phyloP scores from a whole-genome alignment of 2,329 filamentous ascomycete species.

The Aureobasidium sp. region DNA sequence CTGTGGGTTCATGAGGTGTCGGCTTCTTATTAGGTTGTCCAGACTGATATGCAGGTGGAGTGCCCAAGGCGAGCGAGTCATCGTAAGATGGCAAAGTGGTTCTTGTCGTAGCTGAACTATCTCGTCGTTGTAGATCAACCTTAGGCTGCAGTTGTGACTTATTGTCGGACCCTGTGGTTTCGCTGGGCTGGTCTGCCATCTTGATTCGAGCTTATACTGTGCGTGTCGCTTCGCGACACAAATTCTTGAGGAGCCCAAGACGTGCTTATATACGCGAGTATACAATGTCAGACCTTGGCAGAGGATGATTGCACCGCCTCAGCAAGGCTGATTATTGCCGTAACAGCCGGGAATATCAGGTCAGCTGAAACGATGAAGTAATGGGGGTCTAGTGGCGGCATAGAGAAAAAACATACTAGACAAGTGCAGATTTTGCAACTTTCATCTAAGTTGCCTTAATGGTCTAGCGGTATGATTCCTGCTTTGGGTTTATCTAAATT shows the following conservation, averaged over 20 bases:
- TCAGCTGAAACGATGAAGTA: background rate
- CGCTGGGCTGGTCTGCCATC: background rate
- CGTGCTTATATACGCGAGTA: background rate
- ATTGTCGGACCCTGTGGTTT: background rate
- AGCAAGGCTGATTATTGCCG: background rate
- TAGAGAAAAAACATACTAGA: no score
- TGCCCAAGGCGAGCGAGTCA: background rate
- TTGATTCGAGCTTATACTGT: background rate
- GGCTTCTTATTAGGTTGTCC: background rate
- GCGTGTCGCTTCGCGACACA: background rate
- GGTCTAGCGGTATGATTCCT: conserved; percentile 15
- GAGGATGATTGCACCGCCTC: background rate
- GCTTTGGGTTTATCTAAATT: conserved; percentile 10
- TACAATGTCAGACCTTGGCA: background rate
- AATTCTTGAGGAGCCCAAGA: no score
- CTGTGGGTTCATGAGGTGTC: background rate
- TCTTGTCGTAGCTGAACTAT: background rate
- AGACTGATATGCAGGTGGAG: background rate
- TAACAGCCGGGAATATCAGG: background rate
- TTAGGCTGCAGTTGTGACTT: background rate
- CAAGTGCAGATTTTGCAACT: no score
- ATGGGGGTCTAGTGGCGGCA: no score
- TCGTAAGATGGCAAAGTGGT: background rate
- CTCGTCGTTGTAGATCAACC: background rate
- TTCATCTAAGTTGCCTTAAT: background rate